These are phyloP conservation scores for Sclerotinia minor DNA, from an alignment of 2,329 filamentous ascomycete genomes.

Conservation along the genomic window DNA sequence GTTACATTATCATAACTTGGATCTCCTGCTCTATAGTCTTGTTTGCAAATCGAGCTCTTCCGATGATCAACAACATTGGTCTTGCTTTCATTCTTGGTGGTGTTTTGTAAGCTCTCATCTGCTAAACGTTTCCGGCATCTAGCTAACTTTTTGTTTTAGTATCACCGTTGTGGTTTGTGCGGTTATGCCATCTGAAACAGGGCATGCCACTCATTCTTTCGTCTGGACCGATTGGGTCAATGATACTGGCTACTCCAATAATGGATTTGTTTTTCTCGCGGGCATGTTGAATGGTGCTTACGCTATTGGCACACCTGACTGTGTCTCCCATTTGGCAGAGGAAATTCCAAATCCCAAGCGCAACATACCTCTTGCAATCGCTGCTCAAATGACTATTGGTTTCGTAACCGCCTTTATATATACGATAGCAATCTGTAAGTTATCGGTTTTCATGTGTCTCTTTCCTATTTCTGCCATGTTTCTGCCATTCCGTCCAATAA, in stretches of 20 bases:
- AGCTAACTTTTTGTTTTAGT: neutral
- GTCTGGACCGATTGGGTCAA: conserved; percentile 51
- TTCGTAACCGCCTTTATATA: conserved; percentile 56
- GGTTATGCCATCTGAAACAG: conserved; percentile 52
- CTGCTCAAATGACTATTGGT: conserved; percentile 51
- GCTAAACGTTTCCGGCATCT: neutral
- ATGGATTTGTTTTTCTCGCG: conserved; percentile 58
- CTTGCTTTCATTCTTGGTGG: conserved; percentile 54
- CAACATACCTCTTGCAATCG: conserved; percentile 56
- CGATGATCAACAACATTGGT: conserved; percentile 54
- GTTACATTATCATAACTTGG: conserved; percentile 51
- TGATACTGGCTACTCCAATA: conserved; percentile 47
- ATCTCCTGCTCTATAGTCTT: conserved; percentile 49
- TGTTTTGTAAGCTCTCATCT: conserved; percentile 39
- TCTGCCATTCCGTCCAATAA: too few species aligned
- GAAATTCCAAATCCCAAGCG: conserved; percentile 56
- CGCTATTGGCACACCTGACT: conserved; percentile 65
- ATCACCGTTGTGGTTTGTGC: conserved; percentile 51
- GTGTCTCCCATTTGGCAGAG: conserved; percentile 64
- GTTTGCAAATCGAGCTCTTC: conserved; percentile 56
- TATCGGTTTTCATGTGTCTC: neutral
- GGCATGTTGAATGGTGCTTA: conserved; percentile 69
- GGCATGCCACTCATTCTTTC: conserved; percentile 45
- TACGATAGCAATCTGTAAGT: conserved; percentile 47
- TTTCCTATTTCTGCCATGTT: neutral